Evolutionary conservation across 2,329 filamentous ascomycete species (phyloP), one percentile per base, ranked within the genome.

Genomic region (Aspergillus sp.): DNA sequence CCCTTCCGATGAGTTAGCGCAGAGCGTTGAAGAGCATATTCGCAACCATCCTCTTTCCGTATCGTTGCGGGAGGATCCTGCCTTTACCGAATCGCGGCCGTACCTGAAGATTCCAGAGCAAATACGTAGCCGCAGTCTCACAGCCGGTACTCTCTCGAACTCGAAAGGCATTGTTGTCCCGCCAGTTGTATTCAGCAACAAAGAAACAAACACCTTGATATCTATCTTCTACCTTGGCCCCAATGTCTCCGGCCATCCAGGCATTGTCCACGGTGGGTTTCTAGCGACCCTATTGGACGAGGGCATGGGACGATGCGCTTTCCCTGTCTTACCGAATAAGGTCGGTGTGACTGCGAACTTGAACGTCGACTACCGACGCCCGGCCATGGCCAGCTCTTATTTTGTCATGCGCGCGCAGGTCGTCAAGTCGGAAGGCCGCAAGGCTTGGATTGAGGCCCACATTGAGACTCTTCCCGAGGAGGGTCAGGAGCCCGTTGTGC

Each of bases 261-360:
- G 90, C 3, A 91, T 98, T 61, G 84, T 97, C 6, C 95, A 98
- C 73, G 93, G 93, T 51, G 93, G 93, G 0, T 79, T 96, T 63
- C 79, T 98, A 56, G 93, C 93, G n/a, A 97, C 93, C 12, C 83
- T 98, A 72, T 79, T 98, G 53, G 93, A 98, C 70, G 93, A 98
- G 74, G 91, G 91, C 0, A 79, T 98, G 44, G 93, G 90, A 33
- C 83, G 91, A 54, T 96, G 91, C 74, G 96, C 90, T 70, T 96
- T 98, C 75, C 87, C 86, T 5, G 91, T 91, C 22, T 80, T 98
- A 69, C 93, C 93, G 30, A 91, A 93, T 70, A 90, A 91, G 65
- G 85, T 62, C 88, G 88, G 60, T 83, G 97, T 72, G 44, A 98
- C 95, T 41, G 95, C 93, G 51, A 93, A 88, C 69, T 78, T 99